Conservation (phyloP, 1,139 yeast genomes). For the Pichia sp. region DNA sequence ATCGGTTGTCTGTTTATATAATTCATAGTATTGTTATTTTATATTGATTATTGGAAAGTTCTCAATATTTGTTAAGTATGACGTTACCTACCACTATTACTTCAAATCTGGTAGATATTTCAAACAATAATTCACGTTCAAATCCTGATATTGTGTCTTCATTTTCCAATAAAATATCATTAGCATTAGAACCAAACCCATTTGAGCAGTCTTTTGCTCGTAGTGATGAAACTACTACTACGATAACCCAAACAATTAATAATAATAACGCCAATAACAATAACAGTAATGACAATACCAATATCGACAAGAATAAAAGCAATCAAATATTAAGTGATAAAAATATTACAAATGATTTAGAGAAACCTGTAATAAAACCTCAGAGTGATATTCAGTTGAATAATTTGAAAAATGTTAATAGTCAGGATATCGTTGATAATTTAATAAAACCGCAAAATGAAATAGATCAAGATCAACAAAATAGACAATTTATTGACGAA, state of each 20-base stretch:
- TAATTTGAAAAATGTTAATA: background rate
- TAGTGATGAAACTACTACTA: conserved; percentile 21
- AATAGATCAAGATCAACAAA: background rate
- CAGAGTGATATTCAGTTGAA: conserved; percentile 11
- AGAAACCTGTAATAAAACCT: conserved; percentile 8
- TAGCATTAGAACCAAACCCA: conserved; percentile 78
- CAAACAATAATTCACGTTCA: conserved; percentile 6
- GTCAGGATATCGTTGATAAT: conserved; percentile 1
- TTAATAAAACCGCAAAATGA: background rate
- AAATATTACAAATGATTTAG: background rate
- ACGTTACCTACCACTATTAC: conserved; percentile 1
- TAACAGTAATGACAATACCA: too few relatives aligned
- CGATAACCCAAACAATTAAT: too few relatives aligned
- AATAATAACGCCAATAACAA: too few relatives aligned
- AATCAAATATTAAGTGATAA: conserved; percentile 3
- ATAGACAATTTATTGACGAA: background rate
- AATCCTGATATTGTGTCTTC: conserved; percentile 10
- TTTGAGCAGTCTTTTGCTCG: conserved; percentile 92
- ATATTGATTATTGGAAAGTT: too few relatives aligned
- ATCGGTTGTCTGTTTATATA: too few relatives aligned
- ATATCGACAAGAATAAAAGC: too few relatives aligned
- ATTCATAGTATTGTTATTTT: too few relatives aligned
- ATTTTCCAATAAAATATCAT: conserved; percentile 8
- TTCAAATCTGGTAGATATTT: background rate
- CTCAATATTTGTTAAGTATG: background rate